Base-by-base conservation (phyloP, 371 early-diverging fungal species). In the Mucor racemosus region DNA sequence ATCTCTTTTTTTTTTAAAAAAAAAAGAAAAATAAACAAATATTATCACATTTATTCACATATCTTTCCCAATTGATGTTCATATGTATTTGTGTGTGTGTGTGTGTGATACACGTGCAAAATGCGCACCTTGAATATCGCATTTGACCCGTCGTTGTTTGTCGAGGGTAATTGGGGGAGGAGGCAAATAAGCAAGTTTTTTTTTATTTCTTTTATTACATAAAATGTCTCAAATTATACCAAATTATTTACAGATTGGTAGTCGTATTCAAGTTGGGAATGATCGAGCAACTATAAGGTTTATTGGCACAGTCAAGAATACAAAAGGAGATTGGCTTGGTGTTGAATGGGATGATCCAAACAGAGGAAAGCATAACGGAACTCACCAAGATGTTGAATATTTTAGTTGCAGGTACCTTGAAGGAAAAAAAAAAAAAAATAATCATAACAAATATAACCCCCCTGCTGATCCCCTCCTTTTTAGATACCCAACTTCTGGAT, bases 301-400 rank as follows among this genome's bases (percentile, higher is more conserved):
- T 66, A 73, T 82, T 64, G 95, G 94, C 0, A 66, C 83, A 1
- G 87, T 93, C 0, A 73, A 76, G 4, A 76, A 76, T 0, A 79
- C 90, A 21, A 73, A 73, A 17, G 90, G 94, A 11, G 75, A 76
- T 38, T 96, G 96, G 96, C 78, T 91, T n/a, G 95, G 95, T 14
- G 81, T 96, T n/a, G 94, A 95, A 75, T 96, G 96, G 95, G 92
- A 92, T 67, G 85, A 87, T 75, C 75, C 86, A 0, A 62, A 66
- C 4, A 83, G 94, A n/a, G 96, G 96, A 54, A 94, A 94, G 66
- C 95, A 96, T 75, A 81, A 87, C 54, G 96, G 95, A 7, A 75
- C 80, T 3, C 87, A 91, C 65, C 69, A 87, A 46, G 88, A 84
- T 34, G 69, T 62, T 5, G 68, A 75, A 11, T 94, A 95, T 71